Percentiles rank a stretch among this genome's conserved stretches.
Conservation (phyloP, 176 grass and related monocot species). For the Carex cristatella region DNA sequence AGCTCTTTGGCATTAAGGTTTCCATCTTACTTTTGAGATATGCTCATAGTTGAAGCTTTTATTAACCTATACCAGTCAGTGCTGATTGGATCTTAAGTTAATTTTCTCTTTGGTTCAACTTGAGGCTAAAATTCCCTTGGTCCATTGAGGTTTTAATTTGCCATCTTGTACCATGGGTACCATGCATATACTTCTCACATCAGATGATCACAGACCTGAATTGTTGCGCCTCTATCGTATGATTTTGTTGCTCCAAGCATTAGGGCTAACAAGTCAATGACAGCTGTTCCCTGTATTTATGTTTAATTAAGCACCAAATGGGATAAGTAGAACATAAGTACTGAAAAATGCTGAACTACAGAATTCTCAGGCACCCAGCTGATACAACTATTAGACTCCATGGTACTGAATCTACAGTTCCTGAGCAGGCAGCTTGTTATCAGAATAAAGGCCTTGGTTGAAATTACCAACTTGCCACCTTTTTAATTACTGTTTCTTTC, state of each 20-base stretch:
- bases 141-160: too few species aligned
- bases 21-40: background rate
- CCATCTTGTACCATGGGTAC: background rate
- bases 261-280: background rate
- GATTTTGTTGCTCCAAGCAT: background rate
- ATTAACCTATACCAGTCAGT: background rate
- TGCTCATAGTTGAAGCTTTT: background rate
- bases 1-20: conserved; percentile 82
- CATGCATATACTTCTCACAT: background rate
- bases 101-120: background rate
- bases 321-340: background rate
- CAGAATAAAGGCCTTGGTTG: background rate
- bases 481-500: background rate
- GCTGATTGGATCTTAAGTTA: background rate
- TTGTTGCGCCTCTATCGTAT: background rate
- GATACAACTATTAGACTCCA: background rate
- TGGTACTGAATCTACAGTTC: background rate
- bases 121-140: too few species aligned
- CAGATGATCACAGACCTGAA: background rate
- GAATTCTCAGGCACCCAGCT: background rate
- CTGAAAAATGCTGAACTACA: background rate
- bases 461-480: background rate
- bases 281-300: background rate
- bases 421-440: background rate
- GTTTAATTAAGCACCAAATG: background rate